Conservation (phyloP, 2,329 filamentous ascomycete species). For the Penicillium griseofulvum region DNA sequence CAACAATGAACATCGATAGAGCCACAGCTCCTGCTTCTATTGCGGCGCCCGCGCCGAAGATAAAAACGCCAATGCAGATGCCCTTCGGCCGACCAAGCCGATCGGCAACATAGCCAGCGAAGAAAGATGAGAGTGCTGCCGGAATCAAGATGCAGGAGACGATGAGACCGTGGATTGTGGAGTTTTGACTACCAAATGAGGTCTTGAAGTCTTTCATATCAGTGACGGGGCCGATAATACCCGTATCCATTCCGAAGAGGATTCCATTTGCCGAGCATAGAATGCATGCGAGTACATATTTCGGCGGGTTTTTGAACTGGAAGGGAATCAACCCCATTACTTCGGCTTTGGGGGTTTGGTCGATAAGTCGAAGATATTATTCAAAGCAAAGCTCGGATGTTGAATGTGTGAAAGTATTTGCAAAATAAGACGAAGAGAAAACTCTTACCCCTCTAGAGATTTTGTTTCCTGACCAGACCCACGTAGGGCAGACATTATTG, state of each 20-base stretch:
- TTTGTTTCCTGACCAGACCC: not conserved
- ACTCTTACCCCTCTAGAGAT: not conserved
- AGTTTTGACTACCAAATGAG: constrained; percentile 52
- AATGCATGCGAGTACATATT: constrained; percentile 10
- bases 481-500: not conserved
- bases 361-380: not conserved
- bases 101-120: constrained; percentile 56
- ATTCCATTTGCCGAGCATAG: constrained; percentile 8
- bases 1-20: constrained; percentile 55
- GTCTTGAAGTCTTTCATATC: constrained; percentile 54
- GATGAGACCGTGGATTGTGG: constrained; percentile 56
- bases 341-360: not conserved
- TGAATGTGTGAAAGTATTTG: not conserved
- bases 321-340: constrained; percentile 1
- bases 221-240: constrained; percentile 52
- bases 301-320: not conserved
- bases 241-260: constrained; percentile 11
- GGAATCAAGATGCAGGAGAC: constrained; percentile 61
- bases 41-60: constrained; percentile 55
- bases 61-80: constrained; percentile 50
- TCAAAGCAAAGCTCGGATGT: no score
- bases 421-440: not conserved
- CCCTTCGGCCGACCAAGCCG: constrained; percentile 51
- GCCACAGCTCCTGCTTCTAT: constrained; percentile 51
- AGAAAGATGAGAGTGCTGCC: constrained; percentile 56